Conservation (phyloP, 768 basidiomycete species). For the Tulasnella sp. region DNA sequence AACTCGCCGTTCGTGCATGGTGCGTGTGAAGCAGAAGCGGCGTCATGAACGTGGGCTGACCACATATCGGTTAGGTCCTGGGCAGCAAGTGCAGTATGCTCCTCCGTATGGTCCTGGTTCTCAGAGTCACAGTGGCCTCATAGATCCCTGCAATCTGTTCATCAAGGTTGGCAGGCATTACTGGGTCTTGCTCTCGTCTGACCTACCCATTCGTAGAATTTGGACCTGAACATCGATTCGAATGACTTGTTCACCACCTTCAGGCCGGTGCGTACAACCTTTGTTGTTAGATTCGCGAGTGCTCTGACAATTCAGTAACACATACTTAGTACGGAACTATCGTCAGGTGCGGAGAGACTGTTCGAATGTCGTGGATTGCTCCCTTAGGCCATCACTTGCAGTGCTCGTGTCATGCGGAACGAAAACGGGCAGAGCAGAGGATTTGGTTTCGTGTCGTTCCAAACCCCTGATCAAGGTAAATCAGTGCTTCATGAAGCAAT, state of each 20-base stretch:
- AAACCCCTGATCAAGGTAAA: constrained; percentile 69
- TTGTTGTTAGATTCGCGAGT: neutral
- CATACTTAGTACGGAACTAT: constrained; percentile 65
- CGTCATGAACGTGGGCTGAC: neutral
- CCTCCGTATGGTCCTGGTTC: constrained; percentile 65
- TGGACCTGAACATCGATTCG: constrained; percentile 75
- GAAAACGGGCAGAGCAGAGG: constrained; percentile 70
- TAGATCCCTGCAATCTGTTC: constrained; percentile 83
- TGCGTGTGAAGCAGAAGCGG: neutral
- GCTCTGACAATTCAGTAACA: constrained; percentile 13
- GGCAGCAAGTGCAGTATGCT: constrained; percentile 79
- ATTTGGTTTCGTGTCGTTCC: constrained; percentile 85
- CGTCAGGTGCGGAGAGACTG: constrained; percentile 46
- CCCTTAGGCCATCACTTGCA: constrained; percentile 23
- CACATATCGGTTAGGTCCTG: constrained; percentile 40
- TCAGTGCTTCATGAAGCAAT: neutral
- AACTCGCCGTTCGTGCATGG: constrained; percentile 8
- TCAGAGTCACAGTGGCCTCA: constrained; percentile 70
- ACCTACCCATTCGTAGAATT: constrained; percentile 42
- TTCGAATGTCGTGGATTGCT: neutral
- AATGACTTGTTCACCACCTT: constrained; percentile 76
- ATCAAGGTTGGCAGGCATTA: constrained; percentile 48
- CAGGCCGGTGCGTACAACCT: constrained; percentile 40
- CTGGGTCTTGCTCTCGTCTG: neutral
- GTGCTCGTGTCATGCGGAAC: constrained; percentile 87